Conservation (phyloP, 345 rosid species). For the Aegle marmelos region DNA sequence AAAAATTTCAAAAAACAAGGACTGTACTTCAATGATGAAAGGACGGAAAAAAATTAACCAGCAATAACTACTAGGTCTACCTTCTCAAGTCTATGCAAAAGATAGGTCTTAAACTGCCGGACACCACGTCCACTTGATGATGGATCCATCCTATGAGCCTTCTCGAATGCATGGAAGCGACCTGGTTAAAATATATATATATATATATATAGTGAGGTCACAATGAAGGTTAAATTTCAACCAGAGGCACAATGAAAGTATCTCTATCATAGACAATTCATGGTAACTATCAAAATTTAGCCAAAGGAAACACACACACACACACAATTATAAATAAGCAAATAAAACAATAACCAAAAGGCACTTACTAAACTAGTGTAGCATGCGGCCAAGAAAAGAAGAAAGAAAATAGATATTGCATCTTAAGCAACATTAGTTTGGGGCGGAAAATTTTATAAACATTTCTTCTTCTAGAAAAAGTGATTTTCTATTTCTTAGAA, state of each 20-base stretch:
- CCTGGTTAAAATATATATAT: slow-evolving; percentile 37
- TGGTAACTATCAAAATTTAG: neutral
- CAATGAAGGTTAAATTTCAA: neutral
- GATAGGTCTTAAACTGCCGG: slow-evolving; percentile 89
- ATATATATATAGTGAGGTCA: neutral
- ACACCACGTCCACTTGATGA: slow-evolving; percentile 74
- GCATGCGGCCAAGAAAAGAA: neutral
- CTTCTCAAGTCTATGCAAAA: slow-evolving; percentile 76
- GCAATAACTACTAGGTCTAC: slow-evolving; percentile 31
- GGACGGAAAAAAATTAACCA: neutral
- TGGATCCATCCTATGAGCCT: slow-evolving; percentile 73
- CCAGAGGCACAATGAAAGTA: neutral
- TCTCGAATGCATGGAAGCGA: slow-evolving; percentile 91
- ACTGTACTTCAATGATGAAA: neutral
- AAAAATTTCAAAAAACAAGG: neutral
- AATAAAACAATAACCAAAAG: neutral
- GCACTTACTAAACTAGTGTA: neutral
- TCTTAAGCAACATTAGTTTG: neutral
- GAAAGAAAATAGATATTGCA: neutral
- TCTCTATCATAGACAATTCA: neutral
- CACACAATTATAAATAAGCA: neutral
- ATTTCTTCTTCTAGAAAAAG: neutral
- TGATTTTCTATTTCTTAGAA: neutral
- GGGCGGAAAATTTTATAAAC: neutral
- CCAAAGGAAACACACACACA: neutral